Evolutionary conservation across 352 stramenopile genomes (phyloP), one percentile per base, ranked within the genome.

Genomic region (Thalassiosira livingstoniorum): DNA sequence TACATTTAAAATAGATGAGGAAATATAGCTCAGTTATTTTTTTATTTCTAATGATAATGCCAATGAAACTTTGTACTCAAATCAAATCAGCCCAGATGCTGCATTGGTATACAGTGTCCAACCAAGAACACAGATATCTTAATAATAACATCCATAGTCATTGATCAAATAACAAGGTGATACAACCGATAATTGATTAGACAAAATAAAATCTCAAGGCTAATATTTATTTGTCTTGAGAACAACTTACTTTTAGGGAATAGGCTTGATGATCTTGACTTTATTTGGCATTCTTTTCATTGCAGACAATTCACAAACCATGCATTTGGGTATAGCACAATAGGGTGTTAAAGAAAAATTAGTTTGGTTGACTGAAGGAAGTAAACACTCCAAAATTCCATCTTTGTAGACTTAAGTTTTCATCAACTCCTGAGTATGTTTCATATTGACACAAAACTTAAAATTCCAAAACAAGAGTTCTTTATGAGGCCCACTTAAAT

Each of bases 391-490:
- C 21, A 58, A 15, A 15, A 29, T 58, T 15, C 4, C 47, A 58
- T 58, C 47, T 5, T 27, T 15, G 4, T 25, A 23, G 4, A 29
- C 5, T 27, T n/a, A n/a, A 29, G 47, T 11, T 58, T 58, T 58
- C 47, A 58, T 58, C 11, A 58, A n/a, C n/a, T 58, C 4, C n/a
- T 58, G n/a, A 58, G 27, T 58, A 10, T 58, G 5, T 10, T 5
- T 10, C 47, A 58, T 58, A n/a, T 58, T 58, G 27, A 58, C 27
- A n/a, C 5, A 58, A 11, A 58, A 25, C 21, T 58, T 58, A 11
- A 11, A 72, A 77, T 87, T 69, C 54, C 51, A 79, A 11, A 69
- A 29, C 0, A 81, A 34, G 1, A 82, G 25, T 34, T 82, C 75
- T 35, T 77, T 75, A 45, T 84, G 61, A 15, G 62, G 35, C 18